A percentile compares a stretch with the other conserved stretches of the same genome.
phyloP scores from a whole-genome alignment of 768 basidiomycete species.

The Hortiboletus campestris region DNA sequence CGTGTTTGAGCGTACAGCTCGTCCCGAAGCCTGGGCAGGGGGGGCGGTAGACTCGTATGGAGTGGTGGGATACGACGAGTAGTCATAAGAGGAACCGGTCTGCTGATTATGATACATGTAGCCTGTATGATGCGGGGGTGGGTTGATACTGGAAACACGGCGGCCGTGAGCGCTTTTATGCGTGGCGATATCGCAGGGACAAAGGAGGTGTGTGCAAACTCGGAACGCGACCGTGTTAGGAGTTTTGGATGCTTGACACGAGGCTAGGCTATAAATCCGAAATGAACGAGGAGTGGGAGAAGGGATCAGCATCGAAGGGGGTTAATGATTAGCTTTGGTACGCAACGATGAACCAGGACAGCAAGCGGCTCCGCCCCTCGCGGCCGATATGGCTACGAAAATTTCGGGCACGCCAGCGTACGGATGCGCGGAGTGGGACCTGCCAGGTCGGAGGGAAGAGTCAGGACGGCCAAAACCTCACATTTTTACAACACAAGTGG shows the following conservation, averaged over 20 bases:
- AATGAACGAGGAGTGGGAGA: conserved; percentile 35
- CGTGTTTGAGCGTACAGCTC: conserved; percentile 27
- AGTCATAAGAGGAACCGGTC: conserved; percentile 49
- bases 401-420: conserved; percentile 1
- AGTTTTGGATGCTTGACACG: conserved; percentile 31
- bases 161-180: conserved; percentile 30
- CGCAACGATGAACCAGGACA: conserved; percentile 26
- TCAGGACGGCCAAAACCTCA: conserved; percentile 15
- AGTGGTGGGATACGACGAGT: conserved; percentile 40
- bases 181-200: conserved; percentile 28
- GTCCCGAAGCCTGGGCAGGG: conserved; percentile 32
- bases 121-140: conserved; percentile 50
- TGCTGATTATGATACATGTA: conserved; percentile 55
- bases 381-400: conserved; percentile 22
- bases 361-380: conserved; percentile 28
- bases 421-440: conserved; percentile 6
- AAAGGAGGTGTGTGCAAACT: conserved; percentile 26
- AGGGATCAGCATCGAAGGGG: conserved; percentile 33
- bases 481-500: conserved; percentile 15
- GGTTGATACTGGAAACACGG: conserved; percentile 16
- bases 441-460: conserved; percentile 1
- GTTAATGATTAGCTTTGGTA: conserved; percentile 35
- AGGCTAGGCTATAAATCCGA: conserved; percentile 36
- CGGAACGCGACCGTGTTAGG: conserved; percentile 32
- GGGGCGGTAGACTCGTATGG: conserved; percentile 27